phyloP scores from a whole-genome alignment of 352 stramenopile species.

The Phytophthora pluvialis region DNA sequence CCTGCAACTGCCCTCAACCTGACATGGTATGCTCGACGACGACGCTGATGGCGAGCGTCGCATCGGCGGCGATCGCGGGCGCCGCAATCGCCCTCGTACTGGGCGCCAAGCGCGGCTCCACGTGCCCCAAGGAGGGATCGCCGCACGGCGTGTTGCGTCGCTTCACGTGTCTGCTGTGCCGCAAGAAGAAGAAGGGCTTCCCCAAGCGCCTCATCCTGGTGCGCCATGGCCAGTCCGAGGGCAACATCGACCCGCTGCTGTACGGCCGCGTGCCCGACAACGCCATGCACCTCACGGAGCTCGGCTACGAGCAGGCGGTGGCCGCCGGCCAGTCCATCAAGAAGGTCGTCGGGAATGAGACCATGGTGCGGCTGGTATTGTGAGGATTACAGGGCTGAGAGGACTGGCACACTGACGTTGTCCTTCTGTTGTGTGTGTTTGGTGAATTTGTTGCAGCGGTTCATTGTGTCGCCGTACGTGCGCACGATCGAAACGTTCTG shows the following conservation, averaged over 20 bases:
- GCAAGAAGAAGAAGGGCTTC: conserved; percentile 49
- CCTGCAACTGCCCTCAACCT: not conserved
- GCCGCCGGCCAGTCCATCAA: conserved; percentile 76
- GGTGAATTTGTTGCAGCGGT: conserved; percentile 49
- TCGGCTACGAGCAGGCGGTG: conserved; percentile 81
- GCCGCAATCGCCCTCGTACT: conserved; percentile 48
- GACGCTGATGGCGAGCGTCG: conserved; percentile 51
- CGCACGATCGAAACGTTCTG: conserved; percentile 91
- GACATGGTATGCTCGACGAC: conserved; percentile 58
- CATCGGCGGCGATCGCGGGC: conserved; percentile 51
- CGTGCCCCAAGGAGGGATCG: conserved; percentile 21
- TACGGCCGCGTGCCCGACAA: conserved; percentile 85
- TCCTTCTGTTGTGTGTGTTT: conserved; percentile 5
- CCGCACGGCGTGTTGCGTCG: conserved; percentile 31
- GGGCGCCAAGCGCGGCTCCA: conserved; percentile 14
- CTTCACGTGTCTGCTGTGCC: conserved; percentile 52
- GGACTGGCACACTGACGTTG: not conserved
- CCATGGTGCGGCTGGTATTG: conserved; percentile 49
- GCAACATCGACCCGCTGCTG: conserved; percentile 83
- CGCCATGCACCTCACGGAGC: conserved; percentile 81
- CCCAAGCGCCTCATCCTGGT: conserved; percentile 87
- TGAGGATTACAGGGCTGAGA: not conserved
- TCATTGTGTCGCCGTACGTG: conserved; percentile 87
- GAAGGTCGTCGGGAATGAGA: conserved; percentile 77
- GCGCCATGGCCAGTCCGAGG: conserved; percentile 84